Percentiles rank a stretch among this genome's conserved stretches.
These are phyloP conservation scores for Tricholoma furcatifolium DNA, from an alignment of 768 basidiomycete genomes.

Conservation along the genomic window DNA sequence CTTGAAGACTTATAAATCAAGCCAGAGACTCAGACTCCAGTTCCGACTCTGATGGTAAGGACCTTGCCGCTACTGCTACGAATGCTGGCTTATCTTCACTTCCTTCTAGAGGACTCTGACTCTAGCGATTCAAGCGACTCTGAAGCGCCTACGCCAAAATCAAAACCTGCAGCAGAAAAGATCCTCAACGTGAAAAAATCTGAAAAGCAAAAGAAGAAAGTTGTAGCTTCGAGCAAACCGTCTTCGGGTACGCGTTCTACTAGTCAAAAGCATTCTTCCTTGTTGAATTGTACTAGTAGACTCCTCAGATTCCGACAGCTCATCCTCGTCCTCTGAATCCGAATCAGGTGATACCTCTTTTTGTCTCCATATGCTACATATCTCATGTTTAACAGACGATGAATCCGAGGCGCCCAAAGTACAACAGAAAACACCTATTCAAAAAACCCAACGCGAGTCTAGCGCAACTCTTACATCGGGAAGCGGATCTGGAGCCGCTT, in stretches of 20 bases:
- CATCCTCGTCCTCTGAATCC: conserved; percentile 24
- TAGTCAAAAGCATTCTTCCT: not conserved
- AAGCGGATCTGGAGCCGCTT: conserved; percentile 10
- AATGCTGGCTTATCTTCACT: not conserved
- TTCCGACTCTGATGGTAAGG: conserved; percentile 26
- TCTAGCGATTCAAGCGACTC: conserved; percentile 33
- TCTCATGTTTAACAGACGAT: conserved; percentile 25
- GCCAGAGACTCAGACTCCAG: conserved; percentile 13
- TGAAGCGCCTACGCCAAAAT: conserved; percentile 23
- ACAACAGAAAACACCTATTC: conserved; percentile 10
- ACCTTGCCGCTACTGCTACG: not conserved
- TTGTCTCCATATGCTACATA: conserved; percentile 8
- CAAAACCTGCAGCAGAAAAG: conserved; percentile 11
- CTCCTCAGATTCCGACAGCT: conserved; percentile 19
- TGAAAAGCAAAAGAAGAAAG: conserved; percentile 3
- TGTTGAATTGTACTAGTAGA: conserved; percentile 8
- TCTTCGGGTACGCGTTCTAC: conserved; percentile 12
- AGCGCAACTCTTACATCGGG: conserved; percentile 21
- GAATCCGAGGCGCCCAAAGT: conserved; percentile 18
- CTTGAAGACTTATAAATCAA: conserved; percentile 4
- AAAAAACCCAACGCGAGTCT: conserved; percentile 13
- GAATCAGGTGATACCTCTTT: conserved; percentile 26
- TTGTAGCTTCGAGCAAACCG: not conserved
- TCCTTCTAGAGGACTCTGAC: conserved; percentile 17
- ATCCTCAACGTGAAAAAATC: conserved; percentile 6